Conservation (phyloP, 176 grass and related monocot species). For the Canna indica region DNA sequence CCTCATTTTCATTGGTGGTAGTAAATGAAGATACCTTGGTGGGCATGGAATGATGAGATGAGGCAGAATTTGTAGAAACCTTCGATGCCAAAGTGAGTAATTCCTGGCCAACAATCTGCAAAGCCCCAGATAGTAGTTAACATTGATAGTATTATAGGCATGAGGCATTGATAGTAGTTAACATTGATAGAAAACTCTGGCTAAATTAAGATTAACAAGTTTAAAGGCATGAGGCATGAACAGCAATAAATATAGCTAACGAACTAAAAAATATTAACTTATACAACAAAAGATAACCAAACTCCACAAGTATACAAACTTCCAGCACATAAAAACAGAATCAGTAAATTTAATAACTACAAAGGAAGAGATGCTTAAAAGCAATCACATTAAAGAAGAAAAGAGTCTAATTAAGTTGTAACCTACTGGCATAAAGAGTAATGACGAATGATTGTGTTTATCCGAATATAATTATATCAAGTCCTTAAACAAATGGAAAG, state of each 20-base stretch:
- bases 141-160: neutral
- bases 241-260: neutral
- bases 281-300: neutral
- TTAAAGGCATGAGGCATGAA: neutral
- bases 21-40: slow-evolving; percentile 96
- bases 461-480: no score
- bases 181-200: neutral
- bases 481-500: no score
- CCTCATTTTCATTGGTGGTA: slow-evolving; percentile 98
- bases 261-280: neutral
- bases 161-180: slow-evolving; percentile 23
- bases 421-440: no score
- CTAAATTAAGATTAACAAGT: neutral
- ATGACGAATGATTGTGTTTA: no score
- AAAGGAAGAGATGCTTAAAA: neutral
- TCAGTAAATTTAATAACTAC: neutral
- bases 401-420: no score
- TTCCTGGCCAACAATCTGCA: slow-evolving; percentile 47
- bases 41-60: slow-evolving; percentile 26
- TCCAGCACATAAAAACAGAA: neutral
- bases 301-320: no score
- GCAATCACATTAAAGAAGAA: no score
- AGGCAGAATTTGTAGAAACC: slow-evolving; percentile 33
- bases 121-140: slow-evolving; percentile 26
- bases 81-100: slow-evolving; percentile 36